These are phyloP conservation scores for Podochytrium sp. DNA, from an alignment of 192 early-diverging fungal genomes.

Conservation along the genomic window DNA sequence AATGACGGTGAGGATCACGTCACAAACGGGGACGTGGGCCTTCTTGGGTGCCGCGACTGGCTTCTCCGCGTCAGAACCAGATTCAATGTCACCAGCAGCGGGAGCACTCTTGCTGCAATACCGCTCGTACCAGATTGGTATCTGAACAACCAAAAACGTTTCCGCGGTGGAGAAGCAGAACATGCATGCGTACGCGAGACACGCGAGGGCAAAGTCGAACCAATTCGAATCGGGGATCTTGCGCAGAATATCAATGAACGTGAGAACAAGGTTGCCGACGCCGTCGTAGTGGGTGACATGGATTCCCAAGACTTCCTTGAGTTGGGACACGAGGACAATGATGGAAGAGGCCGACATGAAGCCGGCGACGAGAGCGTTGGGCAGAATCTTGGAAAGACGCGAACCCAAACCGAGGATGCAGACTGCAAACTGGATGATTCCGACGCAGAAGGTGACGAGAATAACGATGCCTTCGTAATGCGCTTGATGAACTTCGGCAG, in stretches of 20 bases:
- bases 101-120: neutral
- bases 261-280: conserved; percentile 6
- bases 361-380: conserved; percentile 10
- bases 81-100: too few species aligned
- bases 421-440: conserved; percentile 13
- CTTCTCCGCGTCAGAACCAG: too few species aligned
- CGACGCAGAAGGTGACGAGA: conserved; percentile 14
- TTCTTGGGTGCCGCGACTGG: too few species aligned
- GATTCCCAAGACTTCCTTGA: conserved; percentile 24
- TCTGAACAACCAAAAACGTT: neutral
- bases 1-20: conserved; percentile 26
- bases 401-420: conserved; percentile 12
- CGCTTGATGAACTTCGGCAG: neutral
- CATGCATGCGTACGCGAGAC: neutral
- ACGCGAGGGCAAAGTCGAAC: neutral
- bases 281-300: conserved; percentile 7
- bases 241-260: neutral
- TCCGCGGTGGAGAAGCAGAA: neutral
- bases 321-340: conserved; percentile 8
- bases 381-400: neutral
- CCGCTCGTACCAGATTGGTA: neutral
- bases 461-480: conserved; percentile 8
- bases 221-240: neutral
- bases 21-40: neutral
- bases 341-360: conserved; percentile 20